Percentiles rank a stretch among this genome's conserved stretches.
phyloP scores from a whole-genome alignment of 768 basidiomycete species.

The Lentinula lateritia region DNA sequence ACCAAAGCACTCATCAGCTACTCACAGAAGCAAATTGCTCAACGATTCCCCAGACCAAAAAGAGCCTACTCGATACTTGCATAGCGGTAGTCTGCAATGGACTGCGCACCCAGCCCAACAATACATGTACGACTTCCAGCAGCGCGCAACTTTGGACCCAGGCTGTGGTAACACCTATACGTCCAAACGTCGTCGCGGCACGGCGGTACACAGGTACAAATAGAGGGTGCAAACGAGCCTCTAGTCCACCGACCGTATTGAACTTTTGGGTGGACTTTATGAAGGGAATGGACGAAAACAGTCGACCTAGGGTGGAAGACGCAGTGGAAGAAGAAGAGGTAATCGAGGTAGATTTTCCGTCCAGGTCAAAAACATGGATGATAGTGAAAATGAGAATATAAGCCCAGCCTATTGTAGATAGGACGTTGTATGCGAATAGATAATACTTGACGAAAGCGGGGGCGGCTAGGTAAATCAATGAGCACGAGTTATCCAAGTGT shows the following conservation, averaged over 20 bases:
- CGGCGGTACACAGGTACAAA: conserved; percentile 43
- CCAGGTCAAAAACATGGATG: conserved; percentile 41
- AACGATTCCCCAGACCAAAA: conserved; percentile 82
- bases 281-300: conserved; percentile 30
- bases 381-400: conserved; percentile 58
- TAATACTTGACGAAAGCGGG: conserved; percentile 43
- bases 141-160: conserved; percentile 80
- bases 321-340: conserved; percentile 20
- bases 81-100: conserved; percentile 68
- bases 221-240: conserved; percentile 31
- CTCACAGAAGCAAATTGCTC: conserved; percentile 58
- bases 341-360: conserved; percentile 29
- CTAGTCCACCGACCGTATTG: conserved; percentile 18
- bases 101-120: conserved; percentile 75
- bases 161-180: conserved; percentile 55
- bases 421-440: conserved; percentile 71
- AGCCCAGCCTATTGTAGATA: conserved; percentile 72
- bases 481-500: background rate
- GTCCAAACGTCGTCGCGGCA: conserved; percentile 52
- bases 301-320: conserved; percentile 29
- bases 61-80: conserved; percentile 79
- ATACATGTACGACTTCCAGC: conserved; percentile 79
- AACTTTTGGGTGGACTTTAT: conserved; percentile 22
- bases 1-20: conserved; percentile 8
- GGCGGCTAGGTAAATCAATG: background rate